Evolutionary conservation across 345 rosid genomes (phyloP), one percentile per base, ranked within the genome.

Genomic region (Erucastrum elatum): DNA sequence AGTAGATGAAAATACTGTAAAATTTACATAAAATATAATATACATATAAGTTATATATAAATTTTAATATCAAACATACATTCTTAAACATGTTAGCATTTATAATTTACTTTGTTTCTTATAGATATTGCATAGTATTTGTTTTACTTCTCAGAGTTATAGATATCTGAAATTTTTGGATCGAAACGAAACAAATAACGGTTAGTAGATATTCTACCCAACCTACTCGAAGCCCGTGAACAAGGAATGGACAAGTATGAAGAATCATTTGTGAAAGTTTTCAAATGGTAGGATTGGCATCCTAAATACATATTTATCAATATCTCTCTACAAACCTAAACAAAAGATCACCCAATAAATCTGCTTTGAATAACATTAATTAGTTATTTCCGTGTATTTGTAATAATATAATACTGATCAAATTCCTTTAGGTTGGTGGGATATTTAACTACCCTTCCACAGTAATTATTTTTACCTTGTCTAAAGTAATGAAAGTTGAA

Each of bases 401-500:
- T 41, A 60, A 35, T 60, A 46, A 51, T 60, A 67, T 61, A 16
- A 33, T 61, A 49, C 58, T 44, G 46, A 39, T 39, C 78, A 74
- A 76, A 80, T 70, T 70, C 73, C 68, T 17, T 31, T 80, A 75
- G 76, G 76, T 70, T 80, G 83, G 83, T 80, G 69, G n/a, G 69
- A 34, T 25, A 9, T 80, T 75, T 80, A 80, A 80, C 83, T 80
- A 80, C 83, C 59, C 73, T 70, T 59, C 41, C 26, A 26, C 31
- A 63, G 79, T 75, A 64, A 80, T 70, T 80, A 35, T 46, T 64
- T 78, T 72, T 72, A 58, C 73, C 68, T 25, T n/a, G 29, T 65
- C 10, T 44, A 60, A 49, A 31, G 21, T 13, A 34, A 75, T 49
- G 27, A 15, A 58, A 49, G 67, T 17, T 44, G 25, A 27, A 17